These are phyloP conservation scores for Echria macrotheca DNA, from an alignment of 495 filamentous ascomycete species.

Conservation along the genomic window DNA sequence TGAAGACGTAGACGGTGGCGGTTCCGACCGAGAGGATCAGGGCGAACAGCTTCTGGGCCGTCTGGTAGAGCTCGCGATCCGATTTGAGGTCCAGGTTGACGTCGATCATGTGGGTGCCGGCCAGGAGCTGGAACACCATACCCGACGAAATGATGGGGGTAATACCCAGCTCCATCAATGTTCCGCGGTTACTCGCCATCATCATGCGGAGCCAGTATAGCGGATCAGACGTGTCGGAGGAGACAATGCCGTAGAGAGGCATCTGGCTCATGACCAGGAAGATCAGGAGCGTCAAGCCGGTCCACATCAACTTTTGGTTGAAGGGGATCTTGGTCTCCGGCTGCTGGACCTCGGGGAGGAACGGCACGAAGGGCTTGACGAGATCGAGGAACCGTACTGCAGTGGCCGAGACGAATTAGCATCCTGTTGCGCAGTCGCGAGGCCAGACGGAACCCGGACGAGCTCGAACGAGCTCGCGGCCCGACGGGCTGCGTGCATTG, in stretches of 20 bases:
- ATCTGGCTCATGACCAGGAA: slow-evolving; percentile 99
- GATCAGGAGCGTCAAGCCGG: slow-evolving; percentile 90
- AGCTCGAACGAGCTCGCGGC: slow-evolving; percentile 37
- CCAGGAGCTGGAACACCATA: slow-evolving; percentile 99
- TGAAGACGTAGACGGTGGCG: slow-evolving; percentile 93
- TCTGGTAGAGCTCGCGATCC: slow-evolving; percentile 99
- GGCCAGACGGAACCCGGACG: slow-evolving; percentile 15
- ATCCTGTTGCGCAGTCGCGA: slow-evolving; percentile 17
- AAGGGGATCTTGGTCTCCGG: slow-evolving; percentile 96
- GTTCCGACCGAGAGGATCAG: slow-evolving; percentile 97
- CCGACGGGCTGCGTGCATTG: slow-evolving; percentile 31
- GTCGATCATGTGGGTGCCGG: slow-evolving; percentile 98
- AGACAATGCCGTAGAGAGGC: slow-evolving; percentile 94
- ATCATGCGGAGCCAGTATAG: slow-evolving; percentile 99
- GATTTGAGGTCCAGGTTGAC: slow-evolving; percentile 99
- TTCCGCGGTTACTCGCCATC: slow-evolving; percentile 98
- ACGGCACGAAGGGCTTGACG: slow-evolving; percentile 98
- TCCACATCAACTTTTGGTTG: slow-evolving; percentile 99
- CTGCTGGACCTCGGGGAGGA: slow-evolving; percentile 97
- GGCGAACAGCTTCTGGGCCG: slow-evolving; percentile 98
- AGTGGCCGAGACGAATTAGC: slow-evolving; percentile 26
- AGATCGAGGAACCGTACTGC: slow-evolving; percentile 98
- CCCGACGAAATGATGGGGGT: slow-evolving; percentile 98
- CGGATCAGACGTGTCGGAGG: slow-evolving; percentile 93
- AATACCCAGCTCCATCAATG: slow-evolving; percentile 98